These are phyloP conservation scores for Exidia glandulosa DNA, from an alignment of 768 basidiomycete genomes.

Conservation along the genomic window DNA sequence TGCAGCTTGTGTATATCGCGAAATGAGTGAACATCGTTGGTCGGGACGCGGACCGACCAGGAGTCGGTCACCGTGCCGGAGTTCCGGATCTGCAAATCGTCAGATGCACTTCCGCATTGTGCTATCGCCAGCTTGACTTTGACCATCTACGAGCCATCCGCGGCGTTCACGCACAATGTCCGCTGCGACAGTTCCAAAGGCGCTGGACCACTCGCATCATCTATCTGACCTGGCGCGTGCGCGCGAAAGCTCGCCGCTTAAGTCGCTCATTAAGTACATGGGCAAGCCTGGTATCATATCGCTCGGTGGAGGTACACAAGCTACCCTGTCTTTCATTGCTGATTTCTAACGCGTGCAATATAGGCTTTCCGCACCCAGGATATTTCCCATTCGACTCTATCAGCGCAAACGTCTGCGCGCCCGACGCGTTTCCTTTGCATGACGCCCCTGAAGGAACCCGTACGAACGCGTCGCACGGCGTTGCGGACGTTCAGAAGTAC, in stretches of 20 bases:
- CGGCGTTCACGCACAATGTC: no score
- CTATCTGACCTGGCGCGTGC: slow-evolving; percentile 44
- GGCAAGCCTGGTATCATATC: slow-evolving; percentile 42
- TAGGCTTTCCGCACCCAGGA: slow-evolving; percentile 46
- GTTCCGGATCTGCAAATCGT: no score
- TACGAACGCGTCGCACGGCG: background rate
- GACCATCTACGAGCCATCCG: no score
- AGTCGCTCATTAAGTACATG: slow-evolving; percentile 52
- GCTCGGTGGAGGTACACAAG: slow-evolving; percentile 42
- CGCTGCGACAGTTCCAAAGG: slow-evolving; percentile 10
- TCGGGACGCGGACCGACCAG: no score
- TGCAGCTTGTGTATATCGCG: no score
- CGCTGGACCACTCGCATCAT: slow-evolving; percentile 64
- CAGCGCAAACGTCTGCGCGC: slow-evolving; percentile 39
- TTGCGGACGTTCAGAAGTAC: slow-evolving; percentile 48
- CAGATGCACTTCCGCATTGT: no score
- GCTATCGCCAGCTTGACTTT: no score
- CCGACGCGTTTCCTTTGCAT: slow-evolving; percentile 38
- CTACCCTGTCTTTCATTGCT: background rate
- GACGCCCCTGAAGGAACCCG: slow-evolving; percentile 1
- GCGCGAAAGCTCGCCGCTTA: slow-evolving; percentile 46
- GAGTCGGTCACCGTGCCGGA: no score
- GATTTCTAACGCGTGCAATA: background rate
- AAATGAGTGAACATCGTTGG: no score
- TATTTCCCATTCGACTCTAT: slow-evolving; percentile 63